These are phyloP conservation scores for Coemansia sp. DNA, from an alignment of 192 early-diverging fungal genomes.

Conservation along the genomic window DNA sequence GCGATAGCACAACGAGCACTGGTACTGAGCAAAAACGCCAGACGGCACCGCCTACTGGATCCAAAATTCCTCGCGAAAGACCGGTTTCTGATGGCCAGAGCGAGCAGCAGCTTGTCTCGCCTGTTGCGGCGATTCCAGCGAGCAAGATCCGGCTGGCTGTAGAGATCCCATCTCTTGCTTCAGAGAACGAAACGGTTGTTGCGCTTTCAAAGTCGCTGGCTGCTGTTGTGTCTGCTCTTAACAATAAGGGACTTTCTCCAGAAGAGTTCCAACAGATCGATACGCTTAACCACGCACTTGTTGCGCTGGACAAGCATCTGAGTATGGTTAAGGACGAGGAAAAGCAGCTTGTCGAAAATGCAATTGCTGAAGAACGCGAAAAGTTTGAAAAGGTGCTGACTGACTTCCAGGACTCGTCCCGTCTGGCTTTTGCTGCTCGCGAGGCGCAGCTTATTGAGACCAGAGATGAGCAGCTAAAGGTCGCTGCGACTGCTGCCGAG, in stretches of 20 bases:
- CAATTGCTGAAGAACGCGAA: slow-evolving; percentile 61
- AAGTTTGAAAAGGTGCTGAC: slow-evolving; percentile 57
- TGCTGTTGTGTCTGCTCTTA: slow-evolving; percentile 33
- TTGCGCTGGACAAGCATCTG: slow-evolving; percentile 55
- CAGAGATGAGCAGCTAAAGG: slow-evolving; percentile 53
- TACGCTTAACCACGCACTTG: slow-evolving; percentile 53
- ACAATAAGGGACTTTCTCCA: slow-evolving; percentile 39
- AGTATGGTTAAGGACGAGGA: slow-evolving; percentile 50
- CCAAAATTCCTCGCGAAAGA: background rate
- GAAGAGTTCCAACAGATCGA: slow-evolving; percentile 43
- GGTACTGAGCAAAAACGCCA: slow-evolving; percentile 4
- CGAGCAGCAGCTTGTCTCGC: background rate
- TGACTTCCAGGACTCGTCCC: slow-evolving; percentile 51
- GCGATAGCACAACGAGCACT: slow-evolving; percentile 12
- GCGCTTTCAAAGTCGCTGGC: slow-evolving; percentile 37
- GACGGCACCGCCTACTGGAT: background rate
- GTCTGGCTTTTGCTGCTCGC: slow-evolving; percentile 48
- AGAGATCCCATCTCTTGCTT: slow-evolving; percentile 46
- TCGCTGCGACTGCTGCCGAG: slow-evolving; percentile 44
- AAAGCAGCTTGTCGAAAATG: slow-evolving; percentile 55
- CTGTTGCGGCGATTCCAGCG: slow-evolving; percentile 23
- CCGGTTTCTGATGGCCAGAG: background rate
- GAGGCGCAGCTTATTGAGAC: slow-evolving; percentile 58
- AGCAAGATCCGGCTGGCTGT: slow-evolving; percentile 37
- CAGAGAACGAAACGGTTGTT: slow-evolving; percentile 36